Evolutionary conservation across 1,139 yeast species (phyloP).

Genomic region (Scheffersomyces illinoinensis): DNA sequence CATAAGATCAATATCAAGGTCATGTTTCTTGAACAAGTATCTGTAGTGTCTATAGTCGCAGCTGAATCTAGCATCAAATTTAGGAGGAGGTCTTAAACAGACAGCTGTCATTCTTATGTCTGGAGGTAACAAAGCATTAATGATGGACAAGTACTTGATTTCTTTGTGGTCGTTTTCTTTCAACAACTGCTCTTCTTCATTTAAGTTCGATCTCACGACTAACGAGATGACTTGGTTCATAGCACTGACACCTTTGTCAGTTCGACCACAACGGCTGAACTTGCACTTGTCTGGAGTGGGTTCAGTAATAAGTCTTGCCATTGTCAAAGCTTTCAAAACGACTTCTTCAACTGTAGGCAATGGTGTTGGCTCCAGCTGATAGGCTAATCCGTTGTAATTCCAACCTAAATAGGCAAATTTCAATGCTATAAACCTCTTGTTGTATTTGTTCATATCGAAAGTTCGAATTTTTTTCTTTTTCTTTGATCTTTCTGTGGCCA

Average conservation of each 20-base stretch:
- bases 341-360: constrained; percentile 86
- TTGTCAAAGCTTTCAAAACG: constrained; percentile 67
- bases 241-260: constrained; percentile 97
- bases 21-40: constrained; percentile 63
- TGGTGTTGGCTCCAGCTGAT: constrained; percentile 72
- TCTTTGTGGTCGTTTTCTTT: constrained; percentile 62
- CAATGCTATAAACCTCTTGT: constrained; percentile 74
- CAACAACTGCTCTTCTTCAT: constrained; percentile 56
- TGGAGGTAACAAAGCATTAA: constrained; percentile 76
- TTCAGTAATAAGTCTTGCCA: constrained; percentile 65
- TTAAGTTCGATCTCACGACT: constrained; percentile 66
- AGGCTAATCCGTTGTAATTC: constrained; percentile 89
- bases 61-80: constrained; percentile 91
- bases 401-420: constrained; percentile 89
- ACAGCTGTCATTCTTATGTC: constrained; percentile 84
- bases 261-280: constrained; percentile 93
- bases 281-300: constrained; percentile 60
- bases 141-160: constrained; percentile 70
- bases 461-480: constrained; percentile 32
- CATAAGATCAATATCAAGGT: constrained; percentile 69
- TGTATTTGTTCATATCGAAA: constrained; percentile 69
- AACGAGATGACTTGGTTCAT: constrained; percentile 91
- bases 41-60: constrained; percentile 82
- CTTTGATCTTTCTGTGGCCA: constrained; percentile 12
- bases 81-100: constrained; percentile 77